Conservation (phyloP, 2,329 filamentous ascomycete genomes). For the Colletotrichum paranaense region DNA sequence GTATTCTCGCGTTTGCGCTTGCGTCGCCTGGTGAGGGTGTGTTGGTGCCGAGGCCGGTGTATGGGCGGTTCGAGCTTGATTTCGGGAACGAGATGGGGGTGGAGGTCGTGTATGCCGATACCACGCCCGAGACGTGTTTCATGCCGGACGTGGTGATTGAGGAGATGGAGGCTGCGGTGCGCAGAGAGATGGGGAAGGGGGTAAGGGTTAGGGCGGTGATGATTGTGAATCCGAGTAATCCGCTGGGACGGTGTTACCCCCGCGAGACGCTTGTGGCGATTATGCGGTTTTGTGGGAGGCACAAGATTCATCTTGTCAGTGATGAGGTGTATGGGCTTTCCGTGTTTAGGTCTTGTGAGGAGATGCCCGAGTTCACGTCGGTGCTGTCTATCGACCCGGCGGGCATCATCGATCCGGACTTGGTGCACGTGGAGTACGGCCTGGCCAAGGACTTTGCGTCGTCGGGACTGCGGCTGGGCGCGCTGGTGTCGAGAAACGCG, state of each 20-base stretch:
- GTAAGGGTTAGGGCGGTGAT: conserved; percentile 57
- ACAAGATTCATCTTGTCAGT: conserved; percentile 64
- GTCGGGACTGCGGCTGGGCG: conserved; percentile 62
- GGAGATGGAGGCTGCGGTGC: conserved; percentile 56
- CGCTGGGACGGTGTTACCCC: conserved; percentile 60
- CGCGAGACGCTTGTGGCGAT: conserved; percentile 53
- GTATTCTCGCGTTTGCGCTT: conserved; percentile 52
- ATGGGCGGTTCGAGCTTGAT: conserved; percentile 62
- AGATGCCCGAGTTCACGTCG: conserved; percentile 56
- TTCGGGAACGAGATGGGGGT: conserved; percentile 53
- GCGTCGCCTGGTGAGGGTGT: conserved; percentile 52
- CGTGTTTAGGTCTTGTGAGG: conserved; percentile 52
- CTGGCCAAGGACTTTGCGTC: conserved; percentile 63
- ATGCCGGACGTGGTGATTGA: conserved; percentile 55
- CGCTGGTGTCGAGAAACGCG: conserved; percentile 53
- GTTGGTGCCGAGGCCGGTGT: conserved; percentile 53
- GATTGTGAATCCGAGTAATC: conserved; percentile 65
- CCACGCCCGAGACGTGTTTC: conserved; percentile 55
- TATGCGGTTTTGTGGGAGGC: conserved; percentile 60
- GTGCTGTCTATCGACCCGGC: conserved; percentile 56
- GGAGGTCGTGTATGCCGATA: conserved; percentile 57
- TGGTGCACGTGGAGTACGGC: conserved; percentile 63
- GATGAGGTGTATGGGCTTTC: conserved; percentile 70
- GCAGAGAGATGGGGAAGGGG: conserved; percentile 47
- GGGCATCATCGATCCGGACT: conserved; percentile 56